Base-by-base conservation (phyloP, 306 rosid species). In the Lotus japonicus region DNA sequence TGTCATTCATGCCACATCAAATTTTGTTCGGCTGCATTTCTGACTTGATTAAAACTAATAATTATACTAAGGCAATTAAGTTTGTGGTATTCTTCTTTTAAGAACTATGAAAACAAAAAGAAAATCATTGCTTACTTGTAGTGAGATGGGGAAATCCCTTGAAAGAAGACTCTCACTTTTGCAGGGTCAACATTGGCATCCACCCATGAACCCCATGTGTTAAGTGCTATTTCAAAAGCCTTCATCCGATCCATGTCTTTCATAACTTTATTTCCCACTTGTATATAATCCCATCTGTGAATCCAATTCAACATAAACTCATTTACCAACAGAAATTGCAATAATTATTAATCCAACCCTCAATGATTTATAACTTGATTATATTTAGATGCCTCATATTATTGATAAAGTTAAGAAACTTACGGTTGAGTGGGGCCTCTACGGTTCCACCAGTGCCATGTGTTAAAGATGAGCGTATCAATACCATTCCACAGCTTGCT, bases 371-470 rank as follows among this genome's bases (percentile, higher is more conserved):
- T 21, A 26, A 36, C 2, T 26, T 4, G 31, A 26, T 26, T 26
- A 26, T 2, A n/a, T n/a, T n/a, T 3, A 26, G 26, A 21, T 21
- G 26, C 31, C 31, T 4, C 2, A 21, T 1, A 21, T 21, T 21
- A 3, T 26, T 26, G 4, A 26, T 3, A 3, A 26, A 1, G 31
- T 26, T 26, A 1, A 26, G 4, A 26, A 26, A 58, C 80, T 6
- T 84, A 90, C 98, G 97, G 97, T 77, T 94, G 98, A 35, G 96
- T 64, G 17, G 98, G 89, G 67, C 96, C 96, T 66, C 97, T 88
- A 7, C 98, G 90, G 66, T 23, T 75, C 98, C 98, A 94, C 98
- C 98, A 94, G n/a, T 94, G 98, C 98, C 98, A 94, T 3, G 98
- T 94, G 85, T 94, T 94, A 53, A 94, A 94, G 77, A 94, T 68